phyloP scores from a whole-genome alignment of 2,329 filamentous ascomycete species.

The Phialocephala subalpina region DNA sequence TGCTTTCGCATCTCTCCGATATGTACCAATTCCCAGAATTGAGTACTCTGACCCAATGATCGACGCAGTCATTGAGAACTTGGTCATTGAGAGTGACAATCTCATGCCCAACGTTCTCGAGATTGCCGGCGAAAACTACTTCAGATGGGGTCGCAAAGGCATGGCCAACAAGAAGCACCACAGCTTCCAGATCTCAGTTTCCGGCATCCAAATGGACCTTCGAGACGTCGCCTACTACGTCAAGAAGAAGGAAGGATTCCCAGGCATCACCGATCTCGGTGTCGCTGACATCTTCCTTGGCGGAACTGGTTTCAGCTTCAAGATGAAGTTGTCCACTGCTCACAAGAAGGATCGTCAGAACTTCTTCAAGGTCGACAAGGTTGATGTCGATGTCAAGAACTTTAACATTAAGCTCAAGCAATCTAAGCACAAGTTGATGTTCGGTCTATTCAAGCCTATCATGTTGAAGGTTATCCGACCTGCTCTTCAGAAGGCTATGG shows the following conservation, averaged over 20 bases:
- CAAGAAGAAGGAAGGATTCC: slow-evolving; percentile 94
- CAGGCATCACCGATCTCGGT: slow-evolving; percentile 84
- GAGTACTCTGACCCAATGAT: slow-evolving; percentile 87
- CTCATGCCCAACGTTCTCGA: slow-evolving; percentile 93
- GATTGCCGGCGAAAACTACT: slow-evolving; percentile 90
- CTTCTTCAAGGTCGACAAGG: slow-evolving; percentile 95
- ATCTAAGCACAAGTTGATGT: slow-evolving; percentile 93
- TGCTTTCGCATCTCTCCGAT: slow-evolving; percentile 84
- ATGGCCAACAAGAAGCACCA: slow-evolving; percentile 83
- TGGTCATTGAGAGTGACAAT: slow-evolving; percentile 96
- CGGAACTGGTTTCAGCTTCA: slow-evolving; percentile 89
- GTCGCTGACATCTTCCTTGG: slow-evolving; percentile 88
- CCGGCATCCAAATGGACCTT: slow-evolving; percentile 92
- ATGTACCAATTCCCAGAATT: slow-evolving; percentile 92
- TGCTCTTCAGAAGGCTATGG: slow-evolving; percentile 84
- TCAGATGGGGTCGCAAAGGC: slow-evolving; percentile 92
- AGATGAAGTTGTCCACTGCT: slow-evolving; percentile 85
- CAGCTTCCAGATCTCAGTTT: slow-evolving; percentile 80
- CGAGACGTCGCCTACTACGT: slow-evolving; percentile 93
- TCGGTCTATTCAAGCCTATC: slow-evolving; percentile 85
- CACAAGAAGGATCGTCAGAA: slow-evolving; percentile 78
- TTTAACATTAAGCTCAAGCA: slow-evolving; percentile 91
- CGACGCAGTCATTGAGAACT: slow-evolving; percentile 91
- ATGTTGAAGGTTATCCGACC: slow-evolving; percentile 86
- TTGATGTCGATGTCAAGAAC: slow-evolving; percentile 77